A percentile compares a stretch with the other conserved stretches of the same genome.
Evolutionary conservation across 768 basidiomycete species (phyloP).

Genomic region (Hypsizygus marmoreus): DNA sequence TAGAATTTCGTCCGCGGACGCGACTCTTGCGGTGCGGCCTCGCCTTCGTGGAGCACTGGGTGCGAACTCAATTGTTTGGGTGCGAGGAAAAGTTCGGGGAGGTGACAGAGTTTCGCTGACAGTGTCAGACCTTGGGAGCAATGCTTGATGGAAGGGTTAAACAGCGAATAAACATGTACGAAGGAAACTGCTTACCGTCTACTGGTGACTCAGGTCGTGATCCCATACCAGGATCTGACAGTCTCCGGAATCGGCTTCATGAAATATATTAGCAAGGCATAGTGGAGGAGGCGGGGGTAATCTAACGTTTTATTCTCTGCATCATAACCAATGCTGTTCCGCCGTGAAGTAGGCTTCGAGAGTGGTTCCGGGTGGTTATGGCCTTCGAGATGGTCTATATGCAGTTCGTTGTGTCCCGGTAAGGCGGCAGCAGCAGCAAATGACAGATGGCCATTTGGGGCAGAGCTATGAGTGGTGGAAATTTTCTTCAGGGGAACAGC

Average conservation of each 20-base stretch:
- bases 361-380: background rate
- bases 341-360: background rate
- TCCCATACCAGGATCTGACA: constrained; percentile 38
- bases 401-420: no score
- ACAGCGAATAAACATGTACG: background rate
- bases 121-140: constrained; percentile 40
- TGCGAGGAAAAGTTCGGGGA: constrained; percentile 33
- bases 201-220: constrained; percentile 36
- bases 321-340: constrained; percentile 6
- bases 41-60: constrained; percentile 30
- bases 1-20: constrained; percentile 12
- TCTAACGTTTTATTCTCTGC: constrained; percentile 5
- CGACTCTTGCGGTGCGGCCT: constrained; percentile 17
- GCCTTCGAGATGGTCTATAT: no score
- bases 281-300: background rate
- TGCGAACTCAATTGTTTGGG: constrained; percentile 44
- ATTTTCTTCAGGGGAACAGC: constrained; percentile 30
- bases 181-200: constrained; percentile 26
- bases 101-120: constrained; percentile 19
- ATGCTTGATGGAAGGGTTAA: constrained; percentile 19
- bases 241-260: constrained; percentile 26
- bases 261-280: background rate
- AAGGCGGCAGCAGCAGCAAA: constrained; percentile 18
- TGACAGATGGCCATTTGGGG: constrained; percentile 18
- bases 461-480: constrained; percentile 14